Base-by-base conservation (phyloP, 495 filamentous ascomycete genomes). In the Umbilicaria muhlenbergii region DNA sequence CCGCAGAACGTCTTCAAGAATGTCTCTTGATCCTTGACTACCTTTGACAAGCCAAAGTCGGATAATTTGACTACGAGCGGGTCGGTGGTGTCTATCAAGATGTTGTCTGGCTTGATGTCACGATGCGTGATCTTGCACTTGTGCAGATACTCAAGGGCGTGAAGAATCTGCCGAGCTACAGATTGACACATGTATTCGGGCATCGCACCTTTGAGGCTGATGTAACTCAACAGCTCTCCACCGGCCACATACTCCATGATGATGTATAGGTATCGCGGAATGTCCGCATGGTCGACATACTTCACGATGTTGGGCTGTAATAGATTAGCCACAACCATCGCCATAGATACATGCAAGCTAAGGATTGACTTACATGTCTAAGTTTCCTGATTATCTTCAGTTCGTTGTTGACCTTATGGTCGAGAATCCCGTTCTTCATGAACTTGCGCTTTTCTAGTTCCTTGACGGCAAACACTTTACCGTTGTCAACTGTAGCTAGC, bases 91-190 rank as follows among this genome's bases (percentile, higher is more conserved):
- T 72, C 63, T 47, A 96, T 81, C 19, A 98, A 66, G 46, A 98
- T 94, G 54, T 98, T 98, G 62, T 96, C 92, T 0, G 91, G 91
- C 58, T 98, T 98, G 53, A 98, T 84, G 60, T 98, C 91, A 3
- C 91, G 81, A 63, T 98, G 91, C 0, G 89, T 94, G 50, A 98
- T 94, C 39, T 77, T 81, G 51, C 76, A 78, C 32, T 70, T 61
- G 53, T 98, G 91, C 11, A 96, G 67, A 57, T 98, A 94, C n/a
- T 74, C 75, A 12, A 98, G 65, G 7, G 86, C 88, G 40, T 76
- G 69, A 10, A 95, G 59, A 14, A 96, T 68, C 57, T 98, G 91
- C 2, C 63, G 62, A 5, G 86, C 71, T 51, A 94, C 83, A 4
- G 62, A 66, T 52, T 77, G 73, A 11, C 75, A 81, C 57, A 78